A percentile compares a stretch with the other conserved stretches of the same genome.
Conservation (phyloP, 148 eudicot genomes). For the Linanthus parryae region DNA sequence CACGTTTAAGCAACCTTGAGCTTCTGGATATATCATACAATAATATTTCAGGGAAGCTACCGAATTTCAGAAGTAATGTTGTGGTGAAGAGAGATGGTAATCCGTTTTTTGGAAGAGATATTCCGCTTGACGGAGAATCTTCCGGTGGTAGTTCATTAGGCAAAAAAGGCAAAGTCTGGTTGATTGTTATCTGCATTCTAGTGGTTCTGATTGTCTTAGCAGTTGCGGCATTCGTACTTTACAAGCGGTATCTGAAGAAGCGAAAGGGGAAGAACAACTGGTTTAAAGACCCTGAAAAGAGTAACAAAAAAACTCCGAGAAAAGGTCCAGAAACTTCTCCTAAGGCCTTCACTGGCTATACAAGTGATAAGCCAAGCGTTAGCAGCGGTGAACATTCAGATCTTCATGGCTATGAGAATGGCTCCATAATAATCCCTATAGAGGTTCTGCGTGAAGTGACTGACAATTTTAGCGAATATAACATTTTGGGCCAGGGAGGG, state of each 20-base stretch:
- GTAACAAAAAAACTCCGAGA: conserved; percentile 20
- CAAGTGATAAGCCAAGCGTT: conserved; percentile 37
- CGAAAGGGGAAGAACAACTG: conserved; percentile 25
- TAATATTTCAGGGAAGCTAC: conserved; percentile 46
- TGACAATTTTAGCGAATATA: conserved; percentile 44
- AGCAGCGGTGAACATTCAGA: conserved; percentile 32
- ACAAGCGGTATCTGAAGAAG: conserved; percentile 36
- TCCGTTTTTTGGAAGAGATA: conserved; percentile 20
- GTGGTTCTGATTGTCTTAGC: conserved; percentile 37
- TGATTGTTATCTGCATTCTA: conserved; percentile 39
- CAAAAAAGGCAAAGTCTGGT: conserved; percentile 18
- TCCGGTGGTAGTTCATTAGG: conserved; percentile 10
- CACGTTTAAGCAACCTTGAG: conserved; percentile 33
- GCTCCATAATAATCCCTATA: conserved; percentile 39
- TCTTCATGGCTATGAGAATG: conserved; percentile 34
- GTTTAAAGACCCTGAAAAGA: conserved; percentile 38
- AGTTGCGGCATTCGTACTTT: conserved; percentile 40
- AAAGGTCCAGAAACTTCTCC: conserved; percentile 9
- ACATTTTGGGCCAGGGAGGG: conserved; percentile 64
- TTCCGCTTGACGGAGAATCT: conserved; percentile 10
- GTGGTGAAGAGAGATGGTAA: conserved; percentile 29
- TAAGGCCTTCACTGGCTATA: conserved; percentile 25
- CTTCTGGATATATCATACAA: conserved; percentile 54
- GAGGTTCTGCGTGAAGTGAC: conserved; percentile 65
- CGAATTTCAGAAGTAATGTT: conserved; percentile 33